Percentiles rank a stretch among this genome's conserved stretches.
phyloP scores from a whole-genome alignment of 176 grass and related monocot species.

The Rhynchospora breviuscula region DNA sequence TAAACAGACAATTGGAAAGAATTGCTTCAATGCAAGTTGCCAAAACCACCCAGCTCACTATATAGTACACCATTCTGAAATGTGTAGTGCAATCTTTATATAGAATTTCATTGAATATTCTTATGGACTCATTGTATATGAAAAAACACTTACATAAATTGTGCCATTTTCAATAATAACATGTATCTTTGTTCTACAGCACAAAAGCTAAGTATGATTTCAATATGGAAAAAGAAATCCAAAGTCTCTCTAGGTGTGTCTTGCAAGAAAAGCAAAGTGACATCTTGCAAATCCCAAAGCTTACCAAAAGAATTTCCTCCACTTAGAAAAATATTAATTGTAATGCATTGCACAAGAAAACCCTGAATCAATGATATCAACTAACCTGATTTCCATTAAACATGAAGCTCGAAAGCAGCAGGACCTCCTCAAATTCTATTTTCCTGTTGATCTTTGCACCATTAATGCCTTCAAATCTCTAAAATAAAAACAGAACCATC shows the following conservation, averaged over 20 bases:
- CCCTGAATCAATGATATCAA: not conserved
- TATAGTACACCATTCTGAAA: not conserved
- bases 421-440: slow-evolving; percentile 80
- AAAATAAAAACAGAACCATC: not conserved
- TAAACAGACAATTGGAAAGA: not conserved
- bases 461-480: slow-evolving; percentile 95
- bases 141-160: not conserved
- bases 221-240: not conserved
- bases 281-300: slow-evolving; percentile 1
- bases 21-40: not conserved
- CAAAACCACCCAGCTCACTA: not conserved
- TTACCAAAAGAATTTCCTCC: not conserved
- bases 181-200: not conserved
- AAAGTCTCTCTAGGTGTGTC: not conserved
- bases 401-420: slow-evolving; percentile 86
- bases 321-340: not conserved
- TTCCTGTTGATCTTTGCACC: slow-evolving; percentile 88
- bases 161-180: not conserved
- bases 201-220: not conserved
- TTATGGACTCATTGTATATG: not conserved
- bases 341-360: not conserved
- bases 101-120: not conserved
- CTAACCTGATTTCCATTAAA: slow-evolving; percentile 67
- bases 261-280: slow-evolving; percentile 1
- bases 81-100: not conserved